phyloP scores from a whole-genome alignment of 768 basidiomycete species.

The Chalciporus pseudorubinellus region DNA sequence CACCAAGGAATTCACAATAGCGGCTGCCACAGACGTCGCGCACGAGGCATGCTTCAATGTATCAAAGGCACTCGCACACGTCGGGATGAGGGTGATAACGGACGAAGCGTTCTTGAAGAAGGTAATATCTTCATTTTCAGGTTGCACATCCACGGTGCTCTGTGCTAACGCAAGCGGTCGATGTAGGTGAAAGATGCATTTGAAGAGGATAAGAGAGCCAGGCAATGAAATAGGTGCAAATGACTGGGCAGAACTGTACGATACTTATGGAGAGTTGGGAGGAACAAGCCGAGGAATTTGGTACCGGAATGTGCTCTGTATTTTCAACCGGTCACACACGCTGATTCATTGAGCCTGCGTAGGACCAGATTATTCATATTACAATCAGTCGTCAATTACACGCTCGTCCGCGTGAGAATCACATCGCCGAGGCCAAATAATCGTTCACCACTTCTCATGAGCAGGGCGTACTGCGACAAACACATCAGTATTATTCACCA shows the following conservation, averaged over 20 bases:
- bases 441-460: constrained; percentile 50
- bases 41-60: constrained; percentile 68
- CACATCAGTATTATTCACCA: background rate
- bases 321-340: too few species aligned
- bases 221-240: background rate
- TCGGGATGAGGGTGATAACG: constrained; percentile 65
- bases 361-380: too few species aligned
- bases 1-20: constrained; percentile 61
- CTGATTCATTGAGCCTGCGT: too few species aligned
- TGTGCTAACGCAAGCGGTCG: too few species aligned
- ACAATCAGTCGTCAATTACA: too few species aligned
- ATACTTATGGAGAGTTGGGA: too few species aligned
- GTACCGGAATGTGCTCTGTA: too few species aligned
- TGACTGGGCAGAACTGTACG: background rate
- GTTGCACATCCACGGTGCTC: too few species aligned
- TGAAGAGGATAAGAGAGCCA: constrained; percentile 40
- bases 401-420: background rate
- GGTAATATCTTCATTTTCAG: constrained; percentile 42
- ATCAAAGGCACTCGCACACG: constrained; percentile 68
- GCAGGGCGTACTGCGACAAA: constrained; percentile 44
- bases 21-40: constrained; percentile 57
- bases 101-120: constrained; percentile 62
- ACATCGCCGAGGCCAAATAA: background rate
- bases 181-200: constrained; percentile 48
- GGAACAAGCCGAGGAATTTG: too few species aligned